These are phyloP conservation scores for Saraca asoca DNA, from an alignment of 331 rosid species.

Conservation along the genomic window DNA sequence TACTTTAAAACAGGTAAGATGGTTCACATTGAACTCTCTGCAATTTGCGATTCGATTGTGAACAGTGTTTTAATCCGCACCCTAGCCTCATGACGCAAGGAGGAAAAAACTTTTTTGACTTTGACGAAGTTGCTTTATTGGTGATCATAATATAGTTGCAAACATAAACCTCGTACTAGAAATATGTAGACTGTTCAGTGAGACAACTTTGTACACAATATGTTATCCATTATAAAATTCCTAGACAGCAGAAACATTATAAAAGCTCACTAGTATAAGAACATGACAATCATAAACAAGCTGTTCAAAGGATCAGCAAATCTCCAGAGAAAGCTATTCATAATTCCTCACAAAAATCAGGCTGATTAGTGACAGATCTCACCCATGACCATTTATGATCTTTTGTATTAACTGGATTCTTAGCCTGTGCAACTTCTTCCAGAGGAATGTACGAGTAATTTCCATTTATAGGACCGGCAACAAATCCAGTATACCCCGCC, in stretches of 20 bases:
- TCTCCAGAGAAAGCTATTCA: background rate
- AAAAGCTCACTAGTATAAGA: background rate
- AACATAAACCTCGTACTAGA: constrained; percentile 12
- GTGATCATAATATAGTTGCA: background rate
- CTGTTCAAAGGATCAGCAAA: background rate
- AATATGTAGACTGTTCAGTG: background rate
- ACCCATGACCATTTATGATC: constrained; percentile 93
- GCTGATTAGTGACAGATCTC: constrained; percentile 87
- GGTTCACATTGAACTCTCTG: no score
- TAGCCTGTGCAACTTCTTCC: constrained; percentile 70
- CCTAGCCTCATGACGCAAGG: background rate
- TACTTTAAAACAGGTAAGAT: no score
- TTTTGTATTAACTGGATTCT: constrained; percentile 54
- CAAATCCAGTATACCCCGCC: constrained; percentile 91
- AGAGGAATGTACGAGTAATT: constrained; percentile 78
- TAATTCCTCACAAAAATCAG: constrained; percentile 60
- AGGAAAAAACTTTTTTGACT: background rate
- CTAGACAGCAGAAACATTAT: background rate
- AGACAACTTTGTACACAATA: constrained; percentile 28
- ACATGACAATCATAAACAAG: constrained; percentile 11
- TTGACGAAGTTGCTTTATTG: constrained; percentile 11
- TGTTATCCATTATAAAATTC: constrained; percentile 13
- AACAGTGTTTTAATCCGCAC: background rate
- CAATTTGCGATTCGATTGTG: no score
- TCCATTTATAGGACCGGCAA: constrained; percentile 74